A percentile compares a stretch with the other conserved stretches of the same genome.
Evolutionary conservation across 208 protist genomes (phyloP).

Genomic region (Crithidia bombi): DNA sequence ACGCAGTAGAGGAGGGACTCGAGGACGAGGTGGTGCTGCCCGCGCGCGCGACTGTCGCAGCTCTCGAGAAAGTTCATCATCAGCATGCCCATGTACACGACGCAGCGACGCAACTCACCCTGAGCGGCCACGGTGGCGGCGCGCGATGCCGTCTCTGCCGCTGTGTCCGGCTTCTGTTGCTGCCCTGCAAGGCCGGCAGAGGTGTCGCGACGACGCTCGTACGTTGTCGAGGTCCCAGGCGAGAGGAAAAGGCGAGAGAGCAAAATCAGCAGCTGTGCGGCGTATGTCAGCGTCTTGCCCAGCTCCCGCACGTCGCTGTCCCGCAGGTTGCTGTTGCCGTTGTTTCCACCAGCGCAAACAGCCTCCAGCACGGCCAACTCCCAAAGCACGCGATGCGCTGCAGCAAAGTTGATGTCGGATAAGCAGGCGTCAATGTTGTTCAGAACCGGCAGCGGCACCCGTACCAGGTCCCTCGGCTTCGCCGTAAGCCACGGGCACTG

Average conservation of each 20-base stretch:
- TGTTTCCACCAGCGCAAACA: conserved; percentile 9
- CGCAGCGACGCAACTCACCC: conserved; percentile 29
- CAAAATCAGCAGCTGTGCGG: conserved; percentile 30
- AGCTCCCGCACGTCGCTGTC: conserved; percentile 14
- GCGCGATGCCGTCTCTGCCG: conserved; percentile 4
- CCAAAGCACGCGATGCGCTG: conserved; percentile 30
- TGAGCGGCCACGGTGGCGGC: conserved; percentile 20
- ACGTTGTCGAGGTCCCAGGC: conserved; percentile 60
- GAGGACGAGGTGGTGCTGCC: conserved; percentile 24
- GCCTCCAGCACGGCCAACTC: conserved; percentile 34
- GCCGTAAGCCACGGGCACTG: conserved; percentile 20
- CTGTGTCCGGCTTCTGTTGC: conserved; percentile 19
- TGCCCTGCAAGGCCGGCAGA: conserved; percentile 24
- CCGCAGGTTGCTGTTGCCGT: conserved; percentile 1
- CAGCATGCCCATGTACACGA: conserved; percentile 41
- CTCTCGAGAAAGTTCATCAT: conserved; percentile 39
- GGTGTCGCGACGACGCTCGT: conserved; percentile 44
- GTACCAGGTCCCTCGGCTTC: conserved; percentile 18
- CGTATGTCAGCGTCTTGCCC: conserved; percentile 26
- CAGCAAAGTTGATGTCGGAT: conserved; percentile 14
- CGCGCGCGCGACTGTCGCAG: conserved; percentile 27
- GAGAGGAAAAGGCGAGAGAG: conserved; percentile 33
- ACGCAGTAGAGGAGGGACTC: conserved; percentile 46
- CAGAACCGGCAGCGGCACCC: conserved; percentile 10
- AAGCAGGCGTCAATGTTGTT: conserved; percentile 21